These are phyloP conservation scores for Aspergillus bertholletiae DNA, from an alignment of 495 filamentous ascomycete species.

Conservation along the genomic window DNA sequence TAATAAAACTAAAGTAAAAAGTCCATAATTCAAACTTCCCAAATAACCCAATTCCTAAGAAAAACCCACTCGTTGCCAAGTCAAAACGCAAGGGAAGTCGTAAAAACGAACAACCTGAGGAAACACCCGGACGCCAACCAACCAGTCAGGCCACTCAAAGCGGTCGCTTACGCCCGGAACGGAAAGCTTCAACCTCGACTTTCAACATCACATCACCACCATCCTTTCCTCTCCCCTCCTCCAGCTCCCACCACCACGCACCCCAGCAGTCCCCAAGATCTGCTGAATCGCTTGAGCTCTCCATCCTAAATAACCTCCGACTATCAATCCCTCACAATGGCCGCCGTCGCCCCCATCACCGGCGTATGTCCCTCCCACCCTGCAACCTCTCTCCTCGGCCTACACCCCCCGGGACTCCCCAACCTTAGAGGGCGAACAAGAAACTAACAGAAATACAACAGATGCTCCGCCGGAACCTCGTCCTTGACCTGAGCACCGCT, in stretches of 20 bases:
- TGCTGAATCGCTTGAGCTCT: conserved; percentile 10
- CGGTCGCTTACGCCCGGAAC: conserved; percentile 37
- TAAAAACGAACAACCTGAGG: too few species aligned
- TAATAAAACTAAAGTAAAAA: neutral
- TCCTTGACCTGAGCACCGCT: conserved; percentile 75
- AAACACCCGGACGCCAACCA: neutral
- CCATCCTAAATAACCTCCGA: conserved; percentile 17
- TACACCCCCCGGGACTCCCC: neutral
- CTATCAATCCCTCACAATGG: conserved; percentile 35
- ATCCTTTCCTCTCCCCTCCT: conserved; percentile 18
- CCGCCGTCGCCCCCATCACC: conserved; percentile 45
- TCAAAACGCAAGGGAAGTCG: too few species aligned
- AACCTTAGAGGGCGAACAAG: neutral
- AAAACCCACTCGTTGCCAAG: too few species aligned
- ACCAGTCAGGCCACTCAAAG: conserved; percentile 23
- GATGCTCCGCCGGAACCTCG: conserved; percentile 71
- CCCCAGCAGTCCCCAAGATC: conserved; percentile 10
- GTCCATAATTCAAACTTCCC: neutral
- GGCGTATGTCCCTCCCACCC: conserved; percentile 41
- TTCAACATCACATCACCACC: conserved; percentile 26
- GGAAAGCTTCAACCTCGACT: conserved; percentile 41
- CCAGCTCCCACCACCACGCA: conserved; percentile 21
- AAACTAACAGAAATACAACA: conserved; percentile 24
- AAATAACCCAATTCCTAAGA: neutral
- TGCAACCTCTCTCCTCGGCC: neutral